These are phyloP conservation scores for Candida silvicultrix DNA, from an alignment of 805 yeast genomes.

Conservation along the genomic window DNA sequence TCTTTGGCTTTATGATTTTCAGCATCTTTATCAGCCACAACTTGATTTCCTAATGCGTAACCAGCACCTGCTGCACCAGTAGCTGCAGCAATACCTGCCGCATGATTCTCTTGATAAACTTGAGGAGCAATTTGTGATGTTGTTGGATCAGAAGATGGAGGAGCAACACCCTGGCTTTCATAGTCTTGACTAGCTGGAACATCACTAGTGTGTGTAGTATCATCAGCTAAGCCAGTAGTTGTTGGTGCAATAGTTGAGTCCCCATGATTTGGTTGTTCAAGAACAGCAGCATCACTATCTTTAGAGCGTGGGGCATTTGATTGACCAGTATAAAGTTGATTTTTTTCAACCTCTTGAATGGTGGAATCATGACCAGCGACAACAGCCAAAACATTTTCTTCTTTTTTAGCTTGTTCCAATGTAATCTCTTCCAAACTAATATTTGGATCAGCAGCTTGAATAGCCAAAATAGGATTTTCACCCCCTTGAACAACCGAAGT, in stretches of 20 bases:
- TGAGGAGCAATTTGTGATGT: not conserved
- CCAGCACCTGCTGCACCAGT: not conserved
- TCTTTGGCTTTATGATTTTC: not conserved
- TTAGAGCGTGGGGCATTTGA: constrained; percentile 2
- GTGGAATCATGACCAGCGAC: constrained; percentile 8
- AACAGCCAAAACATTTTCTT: constrained; percentile 11
- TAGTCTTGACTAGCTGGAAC: not conserved
- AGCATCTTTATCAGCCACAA: not conserved
- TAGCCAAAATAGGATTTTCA: constrained; percentile 7
- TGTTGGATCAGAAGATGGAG: not conserved
- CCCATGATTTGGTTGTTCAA: not conserved
- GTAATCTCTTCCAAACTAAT: constrained; percentile 12
- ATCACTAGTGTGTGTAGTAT: not conserved
- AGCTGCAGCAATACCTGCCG: not conserved
- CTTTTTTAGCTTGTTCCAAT: constrained; percentile 13
- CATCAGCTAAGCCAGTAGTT: constrained; percentile 7
- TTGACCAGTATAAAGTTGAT: not conserved
- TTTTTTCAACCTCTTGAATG: constrained; percentile 1
- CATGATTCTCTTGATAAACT: not conserved
- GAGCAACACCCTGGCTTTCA: not conserved
- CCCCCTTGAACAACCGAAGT: constrained; percentile 8
- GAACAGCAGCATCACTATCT: not conserved
- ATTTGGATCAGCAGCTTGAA: constrained; percentile 6
- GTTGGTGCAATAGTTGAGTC: constrained; percentile 16
- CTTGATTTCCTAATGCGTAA: not conserved